Evolutionary conservation across 108 stramenopile species (phyloP).

Genomic region (Thalassiosira profunda): DNA sequence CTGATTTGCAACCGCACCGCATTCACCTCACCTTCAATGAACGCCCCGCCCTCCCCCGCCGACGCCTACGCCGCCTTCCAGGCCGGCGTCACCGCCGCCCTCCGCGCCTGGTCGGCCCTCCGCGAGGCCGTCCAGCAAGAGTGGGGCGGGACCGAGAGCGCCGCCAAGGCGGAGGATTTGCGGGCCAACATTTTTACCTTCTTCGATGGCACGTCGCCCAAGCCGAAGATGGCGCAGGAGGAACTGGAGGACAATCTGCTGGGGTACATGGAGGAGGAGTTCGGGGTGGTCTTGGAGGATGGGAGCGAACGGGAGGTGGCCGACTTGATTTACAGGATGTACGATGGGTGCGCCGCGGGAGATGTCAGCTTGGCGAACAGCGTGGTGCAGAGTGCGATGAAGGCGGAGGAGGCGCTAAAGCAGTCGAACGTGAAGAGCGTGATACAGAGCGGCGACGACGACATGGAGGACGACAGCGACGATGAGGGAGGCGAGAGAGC

Average conservation of each 20-base stretch:
- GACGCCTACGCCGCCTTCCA: conserved; percentile 68
- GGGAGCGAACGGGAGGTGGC: conserved; percentile 78
- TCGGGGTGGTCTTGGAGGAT: conserved; percentile 86
- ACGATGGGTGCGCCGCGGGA: conserved; percentile 68
- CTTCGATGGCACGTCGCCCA: conserved; percentile 57
- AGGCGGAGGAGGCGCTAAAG: conserved; percentile 43
- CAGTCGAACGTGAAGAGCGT: conserved; percentile 49
- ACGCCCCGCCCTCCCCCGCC: too few species aligned
- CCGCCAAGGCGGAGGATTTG: conserved; percentile 73
- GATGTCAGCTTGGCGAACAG: conserved; percentile 61
- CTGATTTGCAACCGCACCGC: too few species aligned
- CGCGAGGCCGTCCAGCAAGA: conserved; percentile 75
- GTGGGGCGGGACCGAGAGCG: conserved; percentile 79
- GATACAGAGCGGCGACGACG: conserved; percentile 63
- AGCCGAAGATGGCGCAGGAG: conserved; percentile 40
- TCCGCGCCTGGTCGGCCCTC: conserved; percentile 87
- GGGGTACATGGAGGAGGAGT: conserved; percentile 89
- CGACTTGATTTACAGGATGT: conserved; percentile 73
- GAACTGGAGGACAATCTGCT: conserved; percentile 84
- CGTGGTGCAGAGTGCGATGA: conserved; percentile 53
- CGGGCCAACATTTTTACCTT: conserved; percentile 59
- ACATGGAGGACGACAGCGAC: conserved; percentile 74
- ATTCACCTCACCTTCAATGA: neutral
- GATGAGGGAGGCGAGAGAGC: conserved; percentile 1
- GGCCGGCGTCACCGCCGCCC: conserved; percentile 86